Conservation (phyloP, 2,329 filamentous ascomycete species). For the Ilyonectria sp. region DNA sequence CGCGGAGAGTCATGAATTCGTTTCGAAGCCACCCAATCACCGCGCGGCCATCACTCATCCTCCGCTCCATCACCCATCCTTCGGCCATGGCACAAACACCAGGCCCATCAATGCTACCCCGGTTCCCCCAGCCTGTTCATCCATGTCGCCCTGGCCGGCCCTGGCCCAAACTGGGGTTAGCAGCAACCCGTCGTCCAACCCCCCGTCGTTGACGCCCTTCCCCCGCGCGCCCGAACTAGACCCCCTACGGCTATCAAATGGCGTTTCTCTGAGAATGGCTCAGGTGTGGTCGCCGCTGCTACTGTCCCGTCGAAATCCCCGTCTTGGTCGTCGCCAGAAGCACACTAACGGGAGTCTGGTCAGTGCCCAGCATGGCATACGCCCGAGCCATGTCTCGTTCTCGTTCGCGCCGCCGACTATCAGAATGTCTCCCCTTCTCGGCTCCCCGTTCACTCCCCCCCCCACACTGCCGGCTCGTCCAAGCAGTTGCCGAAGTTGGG, state of each 20-base stretch:
- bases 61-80: conserved; percentile 5
- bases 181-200: background rate
- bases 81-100: background rate
- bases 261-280: background rate
- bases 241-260: background rate
- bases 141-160: conserved; percentile 4
- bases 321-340: background rate
- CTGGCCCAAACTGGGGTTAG: conserved; percentile 25
- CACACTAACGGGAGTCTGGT: background rate
- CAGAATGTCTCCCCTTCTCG: conserved; percentile 8
- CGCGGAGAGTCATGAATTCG: conserved; percentile 17
- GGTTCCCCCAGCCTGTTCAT: conserved; percentile 5
- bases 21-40: conserved; percentile 15
- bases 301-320: background rate
- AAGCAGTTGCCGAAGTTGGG: conserved; percentile 28
- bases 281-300: too few species aligned
- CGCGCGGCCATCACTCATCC: conserved; percentile 6
- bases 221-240: background rate
- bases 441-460: conserved; percentile 9
- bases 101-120: background rate
- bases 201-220: background rate
- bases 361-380: background rate
- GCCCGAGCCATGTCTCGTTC: background rate
- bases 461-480: conserved; percentile 13
- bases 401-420: background rate